phyloP scores from a whole-genome alignment of 2,329 filamentous ascomycete genomes.

The Stemphylium beticola region DNA sequence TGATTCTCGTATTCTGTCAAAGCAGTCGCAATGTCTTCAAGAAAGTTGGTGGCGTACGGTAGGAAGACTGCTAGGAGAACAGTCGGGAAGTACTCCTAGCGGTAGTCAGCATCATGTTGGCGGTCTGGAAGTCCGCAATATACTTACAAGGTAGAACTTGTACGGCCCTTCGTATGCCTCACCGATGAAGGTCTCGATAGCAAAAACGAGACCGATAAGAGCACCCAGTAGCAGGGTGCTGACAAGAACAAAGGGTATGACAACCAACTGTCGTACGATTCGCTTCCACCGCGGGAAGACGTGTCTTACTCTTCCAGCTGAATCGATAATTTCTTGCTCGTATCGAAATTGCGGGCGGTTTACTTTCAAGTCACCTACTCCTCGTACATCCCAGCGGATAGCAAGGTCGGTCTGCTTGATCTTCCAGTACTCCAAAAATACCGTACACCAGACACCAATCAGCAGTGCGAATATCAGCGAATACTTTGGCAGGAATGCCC shows the following conservation, averaged over 20 bases:
- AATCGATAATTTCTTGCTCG: conserved; percentile 33
- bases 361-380: conserved; percentile 37
- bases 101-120: conserved; percentile 4
- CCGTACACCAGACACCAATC: conserved; percentile 43
- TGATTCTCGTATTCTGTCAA: conserved; percentile 46
- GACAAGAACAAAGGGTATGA: conserved; percentile 39
- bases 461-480: conserved; percentile 39
- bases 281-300: conserved; percentile 42
- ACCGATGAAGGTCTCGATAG: conserved; percentile 41
- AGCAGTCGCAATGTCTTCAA: conserved; percentile 34
- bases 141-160: conserved; percentile 36
- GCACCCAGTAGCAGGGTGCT: conserved; percentile 35
- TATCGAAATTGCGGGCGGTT: conserved; percentile 40
- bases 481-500: conserved; percentile 40
- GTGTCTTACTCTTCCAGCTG: conserved; percentile 31
- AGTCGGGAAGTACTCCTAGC: conserved; percentile 44
- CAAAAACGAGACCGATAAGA: conserved; percentile 38
- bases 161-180: conserved; percentile 44
- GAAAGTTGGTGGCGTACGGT: conserved; percentile 37
- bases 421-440: conserved; percentile 47
- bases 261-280: conserved; percentile 36
- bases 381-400: conserved; percentile 43
- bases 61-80: conserved; percentile 38
- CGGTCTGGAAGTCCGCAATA: accelerated
- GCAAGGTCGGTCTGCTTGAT: conserved; percentile 40